Evolutionary conservation across 2,329 filamentous ascomycete genomes (phyloP).

Genomic region (Rosellinia necatrix): DNA sequence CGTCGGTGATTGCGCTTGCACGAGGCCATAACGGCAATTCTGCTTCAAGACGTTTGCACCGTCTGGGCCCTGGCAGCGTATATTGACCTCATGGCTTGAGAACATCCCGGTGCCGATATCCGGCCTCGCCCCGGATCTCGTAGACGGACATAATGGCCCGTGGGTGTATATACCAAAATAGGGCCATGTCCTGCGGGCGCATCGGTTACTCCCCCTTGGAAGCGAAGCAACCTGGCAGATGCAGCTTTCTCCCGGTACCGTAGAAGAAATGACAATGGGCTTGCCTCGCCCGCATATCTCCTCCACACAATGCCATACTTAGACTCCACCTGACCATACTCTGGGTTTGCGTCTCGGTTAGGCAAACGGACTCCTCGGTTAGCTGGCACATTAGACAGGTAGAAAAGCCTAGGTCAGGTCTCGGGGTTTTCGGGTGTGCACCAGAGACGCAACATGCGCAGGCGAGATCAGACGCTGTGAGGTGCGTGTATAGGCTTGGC

Average conservation of each 20-base stretch:
- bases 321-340: not conserved
- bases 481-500: conserved; percentile 5
- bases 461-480: too few species aligned
- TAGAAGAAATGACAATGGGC: conserved; percentile 8
- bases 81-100: not conserved
- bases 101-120: conserved; percentile 8
- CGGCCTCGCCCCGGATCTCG: not conserved
- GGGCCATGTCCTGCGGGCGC: conserved; percentile 9
- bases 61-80: not conserved
- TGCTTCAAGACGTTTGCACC: not conserved
- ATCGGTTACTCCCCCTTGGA: conserved; percentile 20
- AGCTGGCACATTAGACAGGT: not conserved
- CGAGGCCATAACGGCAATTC: not conserved
- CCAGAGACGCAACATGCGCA: too few species aligned
- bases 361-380: conserved; percentile 9
- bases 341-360: conserved; percentile 7
- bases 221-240: conserved; percentile 15
- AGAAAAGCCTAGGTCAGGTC: conserved; percentile 10
- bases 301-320: conserved; percentile 1
- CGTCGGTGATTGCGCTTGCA: not conserved
- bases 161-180: conserved; percentile 15
- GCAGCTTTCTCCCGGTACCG: conserved; percentile 5
- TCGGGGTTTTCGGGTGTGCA: too few species aligned
- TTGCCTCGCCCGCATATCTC: conserved; percentile 13
- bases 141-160: not conserved